Evolutionary conservation across 768 basidiomycete species (phyloP).

Genomic region (Lanmaoa pseudosensibilis): DNA sequence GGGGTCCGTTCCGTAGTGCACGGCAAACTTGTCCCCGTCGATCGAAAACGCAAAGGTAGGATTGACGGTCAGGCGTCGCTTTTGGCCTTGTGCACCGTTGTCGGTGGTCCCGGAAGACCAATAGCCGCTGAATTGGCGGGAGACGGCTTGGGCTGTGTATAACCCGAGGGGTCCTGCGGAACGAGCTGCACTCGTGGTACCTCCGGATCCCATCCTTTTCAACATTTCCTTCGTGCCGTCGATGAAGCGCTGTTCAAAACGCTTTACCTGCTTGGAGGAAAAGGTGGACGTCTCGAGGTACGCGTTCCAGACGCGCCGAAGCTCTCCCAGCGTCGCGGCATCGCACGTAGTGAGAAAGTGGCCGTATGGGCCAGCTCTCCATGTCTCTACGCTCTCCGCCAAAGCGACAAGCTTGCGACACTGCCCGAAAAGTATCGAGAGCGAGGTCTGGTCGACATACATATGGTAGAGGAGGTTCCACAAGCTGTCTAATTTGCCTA

Average conservation of each 20-base stretch:
- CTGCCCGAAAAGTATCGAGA: slow-evolving; percentile 22
- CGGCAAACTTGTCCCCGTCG: slow-evolving; percentile 25
- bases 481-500: slow-evolving; percentile 11
- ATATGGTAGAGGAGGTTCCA: slow-evolving; percentile 32
- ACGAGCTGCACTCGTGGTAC: slow-evolving; percentile 17
- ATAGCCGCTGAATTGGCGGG: slow-evolving; percentile 21
- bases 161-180: slow-evolving; percentile 28
- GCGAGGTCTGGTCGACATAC: slow-evolving; percentile 18
- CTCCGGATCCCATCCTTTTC: background rate
- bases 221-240: slow-evolving; percentile 12
- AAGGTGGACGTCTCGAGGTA: slow-evolving; percentile 15
- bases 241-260: slow-evolving; percentile 9
- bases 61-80: slow-evolving; percentile 14
- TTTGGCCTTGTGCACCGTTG: background rate
- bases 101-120: slow-evolving; percentile 25
- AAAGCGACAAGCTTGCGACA: slow-evolving; percentile 28
- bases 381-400: slow-evolving; percentile 15
- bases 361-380: slow-evolving; percentile 28
- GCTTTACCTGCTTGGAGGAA: slow-evolving; percentile 4
- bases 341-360: slow-evolving; percentile 24
- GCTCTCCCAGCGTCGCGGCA: slow-evolving; percentile 16
- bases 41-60: slow-evolving; percentile 32
- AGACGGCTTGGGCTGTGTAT: background rate
- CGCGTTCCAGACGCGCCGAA: slow-evolving; percentile 22
- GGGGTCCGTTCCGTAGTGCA: slow-evolving; percentile 33